Evolutionary conservation across 2,329 filamentous ascomycete species (phyloP), one percentile per base, ranked within the genome.

Genomic region (Ophiocordyceps camponoti-rufipedis): DNA sequence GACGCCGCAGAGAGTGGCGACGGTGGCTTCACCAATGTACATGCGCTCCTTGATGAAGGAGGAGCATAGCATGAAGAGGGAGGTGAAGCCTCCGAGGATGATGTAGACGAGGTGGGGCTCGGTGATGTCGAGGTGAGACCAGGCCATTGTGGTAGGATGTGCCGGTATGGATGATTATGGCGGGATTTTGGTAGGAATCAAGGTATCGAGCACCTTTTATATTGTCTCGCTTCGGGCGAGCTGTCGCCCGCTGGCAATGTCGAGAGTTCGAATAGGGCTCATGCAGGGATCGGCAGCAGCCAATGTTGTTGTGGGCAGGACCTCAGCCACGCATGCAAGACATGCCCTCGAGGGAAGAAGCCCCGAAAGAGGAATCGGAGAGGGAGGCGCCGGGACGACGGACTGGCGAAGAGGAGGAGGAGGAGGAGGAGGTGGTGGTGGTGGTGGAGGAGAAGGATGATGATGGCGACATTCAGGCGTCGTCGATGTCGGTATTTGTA

Each of bases 1-100:
- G 61, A 94, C 80, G 51, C 86, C 86, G 58, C 83, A 86, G 43
- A 94, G 65, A 3, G 86, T 93, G 44, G 87, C 86, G 41, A 98
- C 85, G 1, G 91, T 96, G 44, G 91, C 91, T 72, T 98, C 91
- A 59, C 91, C 91, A 62, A 98, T 98, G 68, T 98, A 98, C 58
- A 96, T 75, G 62, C 85, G 84, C 71, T 98, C 91, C 71, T 98
- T 98, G 68, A 98, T 94, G 58, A 96, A 80, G 46, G 93, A 86
- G 48, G 91, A 98, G 64, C 87, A 94, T 48, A 98, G 72, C 91
- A 98, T 98, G 69, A 98, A 98, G 55, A 98, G 70, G 49, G 83
- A 87, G 54, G 91, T 98, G 69, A 98, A 98, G 62, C 89, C 91
- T 57, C 91, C 91, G 47, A 98, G 71, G 65, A 98, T 95, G 66